phyloP scores from a whole-genome alignment of 352 stramenopile species.

The Aphanomyces invadans region DNA sequence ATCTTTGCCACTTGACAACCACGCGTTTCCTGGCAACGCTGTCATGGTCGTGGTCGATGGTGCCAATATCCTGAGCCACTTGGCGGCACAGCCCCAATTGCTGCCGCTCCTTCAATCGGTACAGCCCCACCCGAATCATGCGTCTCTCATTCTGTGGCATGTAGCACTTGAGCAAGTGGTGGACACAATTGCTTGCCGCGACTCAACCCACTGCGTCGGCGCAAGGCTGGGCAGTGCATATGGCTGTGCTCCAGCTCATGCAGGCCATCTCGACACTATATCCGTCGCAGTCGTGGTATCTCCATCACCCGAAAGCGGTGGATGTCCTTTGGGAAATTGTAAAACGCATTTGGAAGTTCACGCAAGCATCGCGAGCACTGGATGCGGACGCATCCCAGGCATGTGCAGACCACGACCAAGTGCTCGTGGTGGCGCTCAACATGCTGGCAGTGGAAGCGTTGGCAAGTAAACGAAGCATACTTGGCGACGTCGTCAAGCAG shows the following conservation, averaged over 20 bases:
- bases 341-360: not conserved
- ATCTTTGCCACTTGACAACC: no score
- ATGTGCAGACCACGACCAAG: not conserved
- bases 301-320: not conserved
- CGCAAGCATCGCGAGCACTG: not conserved
- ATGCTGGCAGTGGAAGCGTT: not conserved
- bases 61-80: no score
- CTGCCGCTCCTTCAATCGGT: no score
- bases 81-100: no score
- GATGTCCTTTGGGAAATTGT: not conserved
- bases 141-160: no score
- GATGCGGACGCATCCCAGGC: not conserved
- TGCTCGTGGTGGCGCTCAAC: not conserved
- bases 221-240: not conserved
- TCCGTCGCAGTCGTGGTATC: not conserved
- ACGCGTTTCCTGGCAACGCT: no score
- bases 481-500: not conserved
- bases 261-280: not conserved
- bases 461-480: not conserved
- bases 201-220: not conserved
- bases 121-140: no score
- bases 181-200: not conserved
- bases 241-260: not conserved
- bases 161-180: not conserved
- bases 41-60: no score